A percentile compares a stretch with the other conserved stretches of the same genome.
These are phyloP conservation scores for Pythium myriotylum DNA, from an alignment of 352 stramenopile genomes.

Conservation along the genomic window DNA sequence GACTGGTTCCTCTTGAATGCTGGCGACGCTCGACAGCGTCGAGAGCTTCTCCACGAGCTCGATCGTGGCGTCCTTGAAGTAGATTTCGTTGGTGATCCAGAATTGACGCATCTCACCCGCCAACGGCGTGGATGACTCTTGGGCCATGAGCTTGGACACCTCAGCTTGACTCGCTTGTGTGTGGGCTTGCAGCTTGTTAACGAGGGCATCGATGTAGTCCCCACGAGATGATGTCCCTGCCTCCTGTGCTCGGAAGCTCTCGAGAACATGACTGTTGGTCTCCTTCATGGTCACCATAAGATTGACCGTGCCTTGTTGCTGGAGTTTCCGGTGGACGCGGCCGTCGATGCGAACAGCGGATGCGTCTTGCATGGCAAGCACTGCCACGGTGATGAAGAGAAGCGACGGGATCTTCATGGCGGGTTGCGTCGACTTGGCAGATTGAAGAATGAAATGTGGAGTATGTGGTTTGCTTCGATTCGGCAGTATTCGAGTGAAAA, in stretches of 20 bases:
- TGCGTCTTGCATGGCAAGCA: too few species aligned
- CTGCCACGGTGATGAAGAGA: too few species aligned
- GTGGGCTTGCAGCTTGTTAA: conserved; percentile 10
- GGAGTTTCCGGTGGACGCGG: conserved; percentile 27
- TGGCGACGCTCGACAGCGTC: conserved; percentile 7
- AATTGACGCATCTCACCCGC: conserved; percentile 6
- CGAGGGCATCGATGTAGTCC: conserved; percentile 26
- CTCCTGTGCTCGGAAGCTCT: conserved; percentile 2
- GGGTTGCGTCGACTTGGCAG: too few species aligned
- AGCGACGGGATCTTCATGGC: too few species aligned
- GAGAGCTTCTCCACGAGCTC: conserved; percentile 24
- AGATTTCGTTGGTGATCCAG: conserved; percentile 24
- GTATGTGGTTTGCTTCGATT: too few species aligned
- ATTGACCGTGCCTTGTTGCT: conserved; percentile 29
- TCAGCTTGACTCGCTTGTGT: conserved; percentile 4
- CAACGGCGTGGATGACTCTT: not conserved
- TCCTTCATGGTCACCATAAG: conserved; percentile 27
- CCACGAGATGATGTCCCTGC: conserved; percentile 20
- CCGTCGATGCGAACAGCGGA: too few species aligned
- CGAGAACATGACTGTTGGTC: not conserved
- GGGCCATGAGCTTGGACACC: conserved; percentile 4
- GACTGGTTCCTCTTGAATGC: not conserved
- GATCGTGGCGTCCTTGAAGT: conserved; percentile 12
- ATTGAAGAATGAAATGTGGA: too few species aligned
- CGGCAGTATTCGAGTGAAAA: too few species aligned